Evolutionary conservation across 139 green algal genomes (phyloP).

Genomic region (Ulvella scutata): DNA sequence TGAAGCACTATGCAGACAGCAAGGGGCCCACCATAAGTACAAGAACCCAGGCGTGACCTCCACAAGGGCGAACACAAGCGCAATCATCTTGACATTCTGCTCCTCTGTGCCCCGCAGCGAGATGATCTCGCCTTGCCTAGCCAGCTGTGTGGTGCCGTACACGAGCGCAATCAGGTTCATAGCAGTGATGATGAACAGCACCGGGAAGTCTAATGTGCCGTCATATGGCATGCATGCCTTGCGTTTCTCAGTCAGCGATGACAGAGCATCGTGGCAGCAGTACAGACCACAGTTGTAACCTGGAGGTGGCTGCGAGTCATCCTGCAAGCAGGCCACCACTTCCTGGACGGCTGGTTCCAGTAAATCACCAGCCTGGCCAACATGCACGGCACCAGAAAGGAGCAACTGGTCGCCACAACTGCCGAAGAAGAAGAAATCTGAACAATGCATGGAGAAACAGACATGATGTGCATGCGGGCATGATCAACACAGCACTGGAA

Average conservation of each 20-base stretch:
- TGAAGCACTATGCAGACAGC: neutral
- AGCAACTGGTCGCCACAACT: neutral
- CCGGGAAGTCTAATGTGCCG: slow-evolving; percentile 1
- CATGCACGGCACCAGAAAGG: neutral
- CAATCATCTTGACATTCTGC: slow-evolving; percentile 1
- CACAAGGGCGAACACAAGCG: neutral
- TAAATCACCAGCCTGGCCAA: neutral
- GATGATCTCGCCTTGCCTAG: neutral
- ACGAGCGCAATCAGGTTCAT: neutral
- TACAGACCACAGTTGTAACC: neutral
- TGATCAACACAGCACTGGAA: too few species aligned
- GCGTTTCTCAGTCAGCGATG: neutral
- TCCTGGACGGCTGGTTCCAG: too few species aligned
- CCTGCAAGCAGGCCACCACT: neutral
- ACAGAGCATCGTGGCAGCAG: neutral
- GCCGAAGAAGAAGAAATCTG: too few species aligned
- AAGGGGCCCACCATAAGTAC: neutral
- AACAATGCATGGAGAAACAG: too few species aligned
- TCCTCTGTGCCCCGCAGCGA: neutral
- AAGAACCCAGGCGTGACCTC: neutral
- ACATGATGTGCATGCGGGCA: too few species aligned
- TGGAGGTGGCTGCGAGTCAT: neutral
- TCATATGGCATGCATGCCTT: neutral
- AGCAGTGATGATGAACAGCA: neutral
- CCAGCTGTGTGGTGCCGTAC: neutral